Base-by-base conservation (phyloP, 2,329 filamentous ascomycete species). In the Neofusicoccum sp. region DNA sequence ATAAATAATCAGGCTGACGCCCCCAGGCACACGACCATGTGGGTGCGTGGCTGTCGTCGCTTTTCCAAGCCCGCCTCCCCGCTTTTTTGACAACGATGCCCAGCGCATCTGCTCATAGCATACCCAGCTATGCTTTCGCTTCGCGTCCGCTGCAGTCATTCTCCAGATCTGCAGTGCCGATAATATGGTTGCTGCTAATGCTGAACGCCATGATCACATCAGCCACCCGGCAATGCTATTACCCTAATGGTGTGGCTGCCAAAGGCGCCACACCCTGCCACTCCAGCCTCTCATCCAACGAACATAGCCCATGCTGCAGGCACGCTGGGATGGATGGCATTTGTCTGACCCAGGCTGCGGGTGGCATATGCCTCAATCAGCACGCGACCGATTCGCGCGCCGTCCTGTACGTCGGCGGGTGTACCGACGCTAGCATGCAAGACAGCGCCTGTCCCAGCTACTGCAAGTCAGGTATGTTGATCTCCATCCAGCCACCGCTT, bases 401-500 rank as follows among this genome's bases (percentile, higher is more conserved):
- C 9, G 29, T 58, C 6, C n/a, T 58, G 12, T 58, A 45, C 31
- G 41, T 58, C 7, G 54, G n/a, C 41, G 54, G 54, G 4, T 58
- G 54, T 14, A 58, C 54, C 39, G 41, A 58, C 43, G 39, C 54
- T 28, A 58, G 39, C 11, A 43, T 43, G 37, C 37, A 43, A 56
- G 37, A 56, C 33, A 29, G 33, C 28, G 39, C 54, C 54, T 58
- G 54, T 33, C 41, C 54, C 3, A 45, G 31, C 41, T 45, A 58
- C 54, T 58, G 54, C 39, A 58, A 58, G 41, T 58, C 54, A 31
- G 54, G 54, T 58, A 58, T 58, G 54, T n/a, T 34, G 54, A 58
- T 44, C 54, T 33, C 29, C 29, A 31, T 36, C 54, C 14, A 22
- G 39, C 41, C 52, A 43, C 2, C 50, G 11, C 12, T 29, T 28